Evolutionary conservation across 2,329 filamentous ascomycete genomes (phyloP), one percentile per base, ranked within the genome.

Genomic region (Colletotrichum orbiculare): DNA sequence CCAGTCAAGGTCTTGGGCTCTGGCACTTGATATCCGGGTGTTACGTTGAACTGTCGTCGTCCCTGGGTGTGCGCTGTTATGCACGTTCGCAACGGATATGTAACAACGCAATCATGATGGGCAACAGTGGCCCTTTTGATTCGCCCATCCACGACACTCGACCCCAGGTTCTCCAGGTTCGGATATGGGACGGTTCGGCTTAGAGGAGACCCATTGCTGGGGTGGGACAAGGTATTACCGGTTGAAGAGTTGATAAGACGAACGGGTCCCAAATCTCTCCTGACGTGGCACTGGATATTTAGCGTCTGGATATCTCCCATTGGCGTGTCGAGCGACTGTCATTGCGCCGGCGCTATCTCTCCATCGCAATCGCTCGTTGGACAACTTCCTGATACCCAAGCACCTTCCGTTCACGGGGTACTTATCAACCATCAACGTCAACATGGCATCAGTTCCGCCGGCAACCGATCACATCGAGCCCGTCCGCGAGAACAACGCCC

Each of bases 161-260:
- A 11, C 34, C 39, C 45, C 55, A n/a, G 37, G 46, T 49, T 58
- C 52, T 57, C 62, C 47, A 43, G 37, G 8, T 41, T 61, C 15
- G 33, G 38, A 8, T 42, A 13, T 17, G 10, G 17, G 37, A 15
- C 12, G 7, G 8, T 17, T 38, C 37, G 42, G 58, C 12, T 8
- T 33, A 42, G 47, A 33, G 33, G 52, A 55, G 15, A 10, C 46
- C 41, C 15, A 35, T 42, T 60, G 25, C 43, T 48, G 47, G 58
- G 50, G 57, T 13, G 38, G 42, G 42, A 38, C 54, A 46, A 46
- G 52, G 41, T 11, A 3, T n/a, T 12, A 13, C 35, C 35, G 13
- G 10, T 34, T 54, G 17, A 11, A 15, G 8, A 55, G 13, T 46
- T 53, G 42, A 62, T 57, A 65, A 62, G 52, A 62, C n/a, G 59